Percentiles rank a stretch among this genome's conserved stretches.
phyloP scores from a whole-genome alignment of 345 rosid species.

The Noccaea bulbosa region DNA sequence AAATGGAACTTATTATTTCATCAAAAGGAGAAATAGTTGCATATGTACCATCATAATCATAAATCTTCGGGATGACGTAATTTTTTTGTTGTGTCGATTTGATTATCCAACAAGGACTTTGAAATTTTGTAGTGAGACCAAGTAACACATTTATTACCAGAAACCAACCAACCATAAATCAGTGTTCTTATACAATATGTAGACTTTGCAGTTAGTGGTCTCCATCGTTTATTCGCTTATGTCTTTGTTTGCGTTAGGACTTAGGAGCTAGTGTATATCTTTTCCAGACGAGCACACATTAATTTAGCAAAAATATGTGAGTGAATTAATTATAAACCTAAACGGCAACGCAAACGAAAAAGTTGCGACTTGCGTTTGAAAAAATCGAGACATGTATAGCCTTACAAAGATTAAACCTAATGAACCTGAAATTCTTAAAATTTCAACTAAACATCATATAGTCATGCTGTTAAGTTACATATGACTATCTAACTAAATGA shows the following conservation, averaged over 20 bases:
- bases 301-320: too few species aligned
- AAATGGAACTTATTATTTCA: conserved; percentile 4
- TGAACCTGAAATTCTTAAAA: background rate
- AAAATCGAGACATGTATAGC: conserved; percentile 10
- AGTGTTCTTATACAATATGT: conserved; percentile 5
- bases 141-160: conserved; percentile 26
- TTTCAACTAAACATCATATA: too few species aligned
- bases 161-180: conserved; percentile 30
- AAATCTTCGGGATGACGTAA: conserved; percentile 13
- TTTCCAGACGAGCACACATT: background rate
- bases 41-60: conserved; percentile 11
- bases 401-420: background rate
- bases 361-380: background rate
- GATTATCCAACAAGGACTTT: conserved; percentile 34
- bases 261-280: too few species aligned
- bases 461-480: background rate
- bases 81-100: conserved; percentile 27
- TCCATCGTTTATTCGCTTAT: background rate
- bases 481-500: background rate
- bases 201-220: background rate
- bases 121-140: conserved; percentile 1
- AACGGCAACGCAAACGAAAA: background rate
- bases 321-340: background rate
- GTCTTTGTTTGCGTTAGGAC: too few species aligned
- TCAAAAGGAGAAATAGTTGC: conserved; percentile 18